Base-by-base conservation (phyloP, 371 early-diverging fungal species). In the Apophysomyces trapeziformis region DNA sequence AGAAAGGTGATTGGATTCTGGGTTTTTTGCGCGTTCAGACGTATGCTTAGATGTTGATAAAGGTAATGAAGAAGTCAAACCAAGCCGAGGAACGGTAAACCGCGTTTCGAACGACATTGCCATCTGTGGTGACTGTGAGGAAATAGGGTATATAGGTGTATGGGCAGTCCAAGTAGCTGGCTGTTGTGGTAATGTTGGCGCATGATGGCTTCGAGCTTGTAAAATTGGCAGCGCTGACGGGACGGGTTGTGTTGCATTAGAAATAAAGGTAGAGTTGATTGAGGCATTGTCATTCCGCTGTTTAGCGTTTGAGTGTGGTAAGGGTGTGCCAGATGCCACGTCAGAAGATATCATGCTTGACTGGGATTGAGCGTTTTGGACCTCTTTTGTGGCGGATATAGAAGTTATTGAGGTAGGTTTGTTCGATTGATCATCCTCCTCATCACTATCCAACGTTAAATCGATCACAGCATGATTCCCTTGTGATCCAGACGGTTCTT, bases 401-500 rank as follows among this genome's bases (percentile, higher is more conserved):
- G 54, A 50, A 21, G 21, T 5, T 21, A 6, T 21, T 1, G 21
- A 21, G 41, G 41, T 41, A 26, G 32, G 2, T 26, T 26, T 41
- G 41, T 41, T 50, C 21, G 1, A 21, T 21, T 16, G 21, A n/a
- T 67, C 73, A 21, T 61, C 76, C 21, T 90, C 89, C 8, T 83
- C 83, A 39, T 89, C 89, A 57, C 86, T 86, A 45, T 82, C 81
- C 7, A 88, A 71, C 1, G 90, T 91, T 54, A 91, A 73, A 63
- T 91, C 90, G 35, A 91, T 87, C n/a, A 87, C 72, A 62, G 54
- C 66, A 66, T 71, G 67, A 11, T 71, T 18, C 21, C 60, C 70
- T 39, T 62, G 21, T 14, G 50, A 35, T 38, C 60, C 26, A 38
- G 68, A 32, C 46, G 50, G 13, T 38, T 38, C 32, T 43, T 18